Evolutionary conservation across 148 eudicot genomes (phyloP).

Genomic region (Pouteria glomerata): DNA sequence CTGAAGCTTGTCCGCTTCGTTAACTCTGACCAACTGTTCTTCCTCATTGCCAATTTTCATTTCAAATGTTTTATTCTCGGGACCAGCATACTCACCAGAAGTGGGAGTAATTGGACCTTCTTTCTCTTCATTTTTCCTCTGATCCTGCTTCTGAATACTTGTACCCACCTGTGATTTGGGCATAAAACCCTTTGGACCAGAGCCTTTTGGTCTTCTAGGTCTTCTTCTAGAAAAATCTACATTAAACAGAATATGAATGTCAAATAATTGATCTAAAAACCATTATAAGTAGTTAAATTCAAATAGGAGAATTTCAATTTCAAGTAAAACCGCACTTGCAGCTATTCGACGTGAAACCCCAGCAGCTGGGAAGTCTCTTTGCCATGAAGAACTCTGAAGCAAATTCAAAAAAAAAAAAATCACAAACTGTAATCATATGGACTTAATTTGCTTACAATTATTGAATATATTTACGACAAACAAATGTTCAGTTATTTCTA

Average conservation of each 20-base stretch:
- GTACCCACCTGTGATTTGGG: constrained; percentile 52
- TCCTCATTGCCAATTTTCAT: constrained; percentile 22
- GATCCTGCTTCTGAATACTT: constrained; percentile 39
- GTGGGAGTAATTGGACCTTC: constrained; percentile 23
- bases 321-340: constrained; percentile 64
- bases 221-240: constrained; percentile 67
- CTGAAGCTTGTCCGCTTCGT: constrained; percentile 23
- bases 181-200: constrained; percentile 56
- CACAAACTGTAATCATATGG: background rate
- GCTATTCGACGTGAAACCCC: constrained; percentile 38
- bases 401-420: constrained; percentile 13
- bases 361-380: constrained; percentile 25
- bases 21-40: constrained; percentile 13
- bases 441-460: background rate
- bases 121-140: constrained; percentile 33
- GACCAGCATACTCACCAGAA: constrained; percentile 19
- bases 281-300: background rate
- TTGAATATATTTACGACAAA: background rate
- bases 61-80: constrained; percentile 29
- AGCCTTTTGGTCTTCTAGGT: constrained; percentile 41
- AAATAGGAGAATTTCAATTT: background rate
- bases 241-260: background rate
- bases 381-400: constrained; percentile 54
- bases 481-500: background rate
- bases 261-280: background rate